Percentiles rank a stretch among this genome's conserved stretches.
phyloP scores from a whole-genome alignment of 2,329 filamentous ascomycete genomes.

The Volutella citrinella region DNA sequence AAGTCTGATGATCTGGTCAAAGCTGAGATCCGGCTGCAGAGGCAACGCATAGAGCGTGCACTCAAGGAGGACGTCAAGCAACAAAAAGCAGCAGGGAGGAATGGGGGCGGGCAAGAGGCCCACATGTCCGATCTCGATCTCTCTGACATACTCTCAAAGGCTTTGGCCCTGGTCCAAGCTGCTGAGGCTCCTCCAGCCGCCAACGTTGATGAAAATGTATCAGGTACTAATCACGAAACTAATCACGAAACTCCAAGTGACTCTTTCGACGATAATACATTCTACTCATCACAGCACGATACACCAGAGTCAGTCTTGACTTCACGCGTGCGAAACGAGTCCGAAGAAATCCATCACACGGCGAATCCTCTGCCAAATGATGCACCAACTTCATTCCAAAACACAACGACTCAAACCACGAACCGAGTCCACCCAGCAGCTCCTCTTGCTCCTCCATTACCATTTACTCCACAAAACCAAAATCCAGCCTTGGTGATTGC shows the following conservation, averaged over 20 bases:
- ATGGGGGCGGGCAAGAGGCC: constrained; percentile 42
- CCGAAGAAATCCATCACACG: constrained; percentile 33
- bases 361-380: too few relatives aligned
- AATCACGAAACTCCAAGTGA: constrained; percentile 67
- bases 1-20: constrained; percentile 83
- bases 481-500: too few relatives aligned
- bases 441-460: too few relatives aligned
- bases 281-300: constrained; percentile 92
- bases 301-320: constrained; percentile 59
- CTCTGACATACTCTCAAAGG: constrained; percentile 69
- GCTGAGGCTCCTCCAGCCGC: constrained; percentile 60
- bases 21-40: constrained; percentile 76
- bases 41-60: constrained; percentile 74
- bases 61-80: constrained; percentile 77
- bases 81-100: constrained; percentile 42
- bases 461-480: too few relatives aligned
- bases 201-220: constrained; percentile 51
- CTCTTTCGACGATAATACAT: constrained; percentile 89
- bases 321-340: constrained; percentile 46
- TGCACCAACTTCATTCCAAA: too few relatives aligned
- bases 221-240: constrained; percentile 55
- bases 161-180: constrained; percentile 68
- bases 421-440: too few relatives aligned
- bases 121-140: constrained; percentile 66
- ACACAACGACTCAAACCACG: too few relatives aligned